Conservation (phyloP, 2,329 filamentous ascomycete genomes). For the Aureobasidium lini region DNA sequence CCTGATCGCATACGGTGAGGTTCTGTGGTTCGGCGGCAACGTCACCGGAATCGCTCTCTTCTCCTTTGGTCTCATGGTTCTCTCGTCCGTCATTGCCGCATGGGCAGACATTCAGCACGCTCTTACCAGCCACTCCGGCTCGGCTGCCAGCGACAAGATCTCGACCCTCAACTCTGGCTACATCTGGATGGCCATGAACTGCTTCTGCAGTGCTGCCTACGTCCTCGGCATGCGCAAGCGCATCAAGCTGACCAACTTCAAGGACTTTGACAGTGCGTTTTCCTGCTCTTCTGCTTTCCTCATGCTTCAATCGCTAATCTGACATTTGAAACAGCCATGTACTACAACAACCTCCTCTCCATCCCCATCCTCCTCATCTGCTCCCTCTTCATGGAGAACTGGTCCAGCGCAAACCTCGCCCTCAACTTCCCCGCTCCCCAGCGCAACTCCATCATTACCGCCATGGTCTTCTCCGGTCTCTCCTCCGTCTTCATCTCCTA, state of each 20-base stretch:
- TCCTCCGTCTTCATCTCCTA: constrained; percentile 98
- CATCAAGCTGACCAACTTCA: constrained; percentile 99
- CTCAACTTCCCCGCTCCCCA: constrained; percentile 82
- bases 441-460: constrained; percentile 70
- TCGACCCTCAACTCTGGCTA: constrained; percentile 92
- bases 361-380: constrained; percentile 82
- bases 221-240: constrained; percentile 93
- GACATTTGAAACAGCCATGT: constrained; percentile 65
- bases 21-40: constrained; percentile 93
- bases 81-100: constrained; percentile 88
- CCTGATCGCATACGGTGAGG: constrained; percentile 95
- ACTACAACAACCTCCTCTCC: constrained; percentile 97
- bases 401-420: constrained; percentile 74
- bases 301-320: not conserved
- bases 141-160: constrained; percentile 60
- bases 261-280: constrained; percentile 94
- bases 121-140: constrained; percentile 38
- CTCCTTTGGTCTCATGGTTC: constrained; percentile 92
- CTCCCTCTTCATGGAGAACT: constrained; percentile 82
- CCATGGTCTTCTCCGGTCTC: constrained; percentile 91
- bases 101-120: constrained; percentile 96
- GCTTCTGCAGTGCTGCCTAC: constrained; percentile 86
- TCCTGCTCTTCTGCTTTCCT: not conserved
- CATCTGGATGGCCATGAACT: constrained; percentile 96
- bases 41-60: constrained; percentile 82